Conservation (phyloP, 1,284 basidiomycete genomes). For the Ceratobasidium sp. region DNA sequence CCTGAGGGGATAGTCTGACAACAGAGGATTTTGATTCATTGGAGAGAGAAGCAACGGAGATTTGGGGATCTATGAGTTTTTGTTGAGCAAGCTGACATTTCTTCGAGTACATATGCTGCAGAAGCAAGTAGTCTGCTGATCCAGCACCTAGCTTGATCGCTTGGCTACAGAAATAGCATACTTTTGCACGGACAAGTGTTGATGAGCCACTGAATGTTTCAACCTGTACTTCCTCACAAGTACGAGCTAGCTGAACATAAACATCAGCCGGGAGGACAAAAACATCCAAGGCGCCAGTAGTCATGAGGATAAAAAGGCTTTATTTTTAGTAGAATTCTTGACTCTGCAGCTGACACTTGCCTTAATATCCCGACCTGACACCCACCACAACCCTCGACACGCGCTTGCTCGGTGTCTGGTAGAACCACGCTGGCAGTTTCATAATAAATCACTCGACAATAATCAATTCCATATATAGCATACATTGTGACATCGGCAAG, state of each 20-base stretch:
- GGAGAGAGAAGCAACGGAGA: no score
- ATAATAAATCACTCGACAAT: no score
- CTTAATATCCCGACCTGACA: background rate
- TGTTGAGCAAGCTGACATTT: background rate
- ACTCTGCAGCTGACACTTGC: background rate
- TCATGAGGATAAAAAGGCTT: background rate
- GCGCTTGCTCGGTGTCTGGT: conserved; percentile 13
- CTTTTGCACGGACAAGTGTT: background rate
- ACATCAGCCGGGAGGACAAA: background rate
- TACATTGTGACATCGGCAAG: conserved; percentile 6
- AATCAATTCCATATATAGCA: conserved; percentile 1
- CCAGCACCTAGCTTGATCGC: background rate
- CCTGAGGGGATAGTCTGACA: no score
- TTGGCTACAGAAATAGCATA: background rate
- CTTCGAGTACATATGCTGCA: conserved; percentile 2
- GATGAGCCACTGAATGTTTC: background rate
- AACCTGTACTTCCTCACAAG: background rate
- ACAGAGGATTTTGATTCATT: no score
- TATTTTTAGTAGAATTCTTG: background rate
- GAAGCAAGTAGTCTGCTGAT: background rate
- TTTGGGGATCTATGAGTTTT: background rate
- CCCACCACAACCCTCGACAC: background rate
- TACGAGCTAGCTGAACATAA: background rate
- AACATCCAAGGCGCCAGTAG: background rate
- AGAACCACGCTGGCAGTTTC: background rate